Base-by-base conservation (phyloP, 441 rosid species). In the Breynia disticha region DNA sequence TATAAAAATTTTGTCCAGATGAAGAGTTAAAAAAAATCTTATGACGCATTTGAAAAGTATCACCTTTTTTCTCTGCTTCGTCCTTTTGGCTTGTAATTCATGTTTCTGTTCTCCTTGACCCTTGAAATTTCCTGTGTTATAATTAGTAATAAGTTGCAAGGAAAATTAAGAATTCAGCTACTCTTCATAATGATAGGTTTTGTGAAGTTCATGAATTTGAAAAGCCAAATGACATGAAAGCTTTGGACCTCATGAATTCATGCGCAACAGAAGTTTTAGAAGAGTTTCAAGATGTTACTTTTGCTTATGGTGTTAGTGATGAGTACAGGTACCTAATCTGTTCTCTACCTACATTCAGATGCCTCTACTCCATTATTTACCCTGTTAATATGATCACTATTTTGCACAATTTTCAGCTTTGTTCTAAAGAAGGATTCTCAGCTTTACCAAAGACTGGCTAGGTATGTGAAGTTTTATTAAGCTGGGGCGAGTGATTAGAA, bases 161-260 rank as follows among this genome's bases (percentile, higher is more conserved):
- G 24, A 48, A 59, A 66, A 16, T 64, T 46, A 64, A 35, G 32
- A 15, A 7, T 53, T 48, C 37, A 16, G 39, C 71, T 43, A 32
- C 48, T 4, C 28, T 81, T 50, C 53, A 58, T 77, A 72, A 57
- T 72, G 76, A 52, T 74, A 88, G 97, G 78, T 93, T 93, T 80
- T 76, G 87, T 56, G 87, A 86, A 37, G 77, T 79, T 79, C 96
- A 89, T 70, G 85, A 76, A 63, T 89, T 93, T 78, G 84, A 78
- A 73, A 88, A 84, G 81, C 95, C 97, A 57, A 86, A 86, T 45
- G 91, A 86, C 75, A 79, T 65, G 79, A 78, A 72, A 69, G 97
- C 97, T 72, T 72, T 93, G 79, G 80, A 80, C 67, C 95, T 89
- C 61, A 93, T 93, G 98, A 86, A 88, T 80, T 74, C 83, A 56